Base-by-base conservation (phyloP, 202 grass and related monocot genomes). In the Thinopyrum obtusiflorum region DNA sequence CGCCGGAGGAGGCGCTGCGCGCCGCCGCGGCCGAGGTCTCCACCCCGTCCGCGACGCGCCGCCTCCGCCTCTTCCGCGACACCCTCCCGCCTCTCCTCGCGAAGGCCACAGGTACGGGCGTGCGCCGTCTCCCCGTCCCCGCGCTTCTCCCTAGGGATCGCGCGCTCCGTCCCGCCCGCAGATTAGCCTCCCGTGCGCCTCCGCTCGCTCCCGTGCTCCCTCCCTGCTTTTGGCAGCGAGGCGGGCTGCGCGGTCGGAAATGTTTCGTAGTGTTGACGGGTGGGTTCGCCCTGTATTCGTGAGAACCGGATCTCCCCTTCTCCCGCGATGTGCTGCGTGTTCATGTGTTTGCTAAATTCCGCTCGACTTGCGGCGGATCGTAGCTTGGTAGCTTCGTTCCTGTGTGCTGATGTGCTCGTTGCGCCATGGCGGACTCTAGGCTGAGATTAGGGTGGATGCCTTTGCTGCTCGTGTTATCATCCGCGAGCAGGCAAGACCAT, bases 1-100 rank as follows among this genome's bases (percentile, higher is more conserved):
- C 85, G 61, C 84, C 65, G 80, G 88, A 90, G 84, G 80, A 93
- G 71, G 86, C 78, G 78, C 72, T 98, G 69, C 85, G 91, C 76
- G 82, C 88, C 76, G 95, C 96, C 44, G 79, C 82, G 4, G 82
- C 83, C 53, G 96, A 92, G 89, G 89, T 94, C 26, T 92, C 96
- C 10, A 90, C 88, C 71, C 86, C 91, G 21, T 95, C 96, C 9
- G 90, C 73, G 14, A 95, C 82, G 91, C 86, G 78, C 75, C 96
- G 96, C 40, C 76, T 95, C 88, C 80, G 71, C 87, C 88, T 98
- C 84, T 98, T 98, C 76, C 88, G 88, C 67, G 79, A 88, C 18
- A 90, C 85, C 39, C 90, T 98, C 37, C 88, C 73, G 8, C 90
- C 68, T 53, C 61, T 92, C 15, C 20, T 98, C 32, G 77, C 86